Evolutionary conservation across 345 rosid genomes (phyloP), one percentile per base, ranked within the genome.

Genomic region (Cardamine resedifolia): DNA sequence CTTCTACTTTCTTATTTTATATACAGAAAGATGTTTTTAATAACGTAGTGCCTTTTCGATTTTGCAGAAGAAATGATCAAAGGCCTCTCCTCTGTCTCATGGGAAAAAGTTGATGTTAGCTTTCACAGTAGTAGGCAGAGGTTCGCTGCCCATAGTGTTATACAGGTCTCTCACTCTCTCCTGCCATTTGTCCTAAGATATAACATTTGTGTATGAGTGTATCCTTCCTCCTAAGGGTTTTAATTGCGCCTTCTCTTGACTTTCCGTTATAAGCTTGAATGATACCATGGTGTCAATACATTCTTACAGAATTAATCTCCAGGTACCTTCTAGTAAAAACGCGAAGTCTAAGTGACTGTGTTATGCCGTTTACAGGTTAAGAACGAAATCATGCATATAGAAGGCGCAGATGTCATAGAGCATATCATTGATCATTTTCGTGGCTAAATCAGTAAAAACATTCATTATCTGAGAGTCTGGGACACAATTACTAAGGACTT

Each of bases 91-190:
- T 83, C 83, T 20, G 89, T 96, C 41, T 83, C 99, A 50, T 96
- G 99, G 98, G 95, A 96, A 68, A 96, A 96, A 72, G 74, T 96
- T 41, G 99, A 92, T 74, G 99, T 90, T 78, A 92, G 97, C 79
- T 92, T 96, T 70, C 97, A 87, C 71, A 74, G 80, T 75, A 79
- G 96, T 79, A 82, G 88, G 80, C 91, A 74, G 83, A 92, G 93
- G 75, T 82, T 81, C 77, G 93, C 96, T 39, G 98, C 99, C 72
- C 99, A 96, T 74, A 96, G 92, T 77, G 79, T 96, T 70, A 96
- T 96, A 78, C 99, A 92, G 97, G 99, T 95, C 28, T 39, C 55
- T 76, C 50, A 49, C 64, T 71, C 71, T 47, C 71, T 63, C 58
- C 57, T 18, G n/a, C 38, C 49, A 41, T 26, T 7, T 6, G 28